These are phyloP conservation scores for Eutrema yunnanense DNA, from an alignment of 345 rosid genomes.

Conservation along the genomic window DNA sequence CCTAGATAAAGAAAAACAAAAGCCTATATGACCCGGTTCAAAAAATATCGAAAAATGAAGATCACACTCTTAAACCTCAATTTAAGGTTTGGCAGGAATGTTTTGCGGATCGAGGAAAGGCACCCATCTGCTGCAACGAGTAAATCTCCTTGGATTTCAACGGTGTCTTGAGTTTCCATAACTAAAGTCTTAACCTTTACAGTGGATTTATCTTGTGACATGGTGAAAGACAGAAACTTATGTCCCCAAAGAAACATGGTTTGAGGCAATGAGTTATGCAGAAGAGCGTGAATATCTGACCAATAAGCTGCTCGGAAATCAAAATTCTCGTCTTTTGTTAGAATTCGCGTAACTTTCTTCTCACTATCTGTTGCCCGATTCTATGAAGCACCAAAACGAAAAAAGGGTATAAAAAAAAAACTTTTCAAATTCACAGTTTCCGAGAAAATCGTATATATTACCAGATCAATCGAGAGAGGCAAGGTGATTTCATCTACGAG, in stretches of 20 bases:
- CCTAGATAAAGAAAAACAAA: constrained; percentile 21
- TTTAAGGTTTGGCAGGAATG: constrained; percentile 52
- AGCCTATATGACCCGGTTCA: not conserved
- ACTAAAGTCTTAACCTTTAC: constrained; percentile 49
- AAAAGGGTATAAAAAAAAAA: not conserved
- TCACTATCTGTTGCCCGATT: constrained; percentile 46
- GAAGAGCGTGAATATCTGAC: constrained; percentile 64
- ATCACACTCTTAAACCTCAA: constrained; percentile 44
- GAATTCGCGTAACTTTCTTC: constrained; percentile 27
- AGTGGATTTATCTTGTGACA: constrained; percentile 36
- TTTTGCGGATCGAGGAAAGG: constrained; percentile 55
- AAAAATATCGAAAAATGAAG: not conserved
- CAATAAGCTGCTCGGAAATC: constrained; percentile 77
- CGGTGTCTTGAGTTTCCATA: constrained; percentile 34
- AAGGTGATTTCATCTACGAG: constrained; percentile 43
- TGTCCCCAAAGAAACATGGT: constrained; percentile 63
- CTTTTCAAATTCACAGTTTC: not conserved
- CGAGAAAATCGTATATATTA: not conserved
- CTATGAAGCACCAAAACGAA: constrained; percentile 25
- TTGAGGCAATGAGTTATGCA: constrained; percentile 41
- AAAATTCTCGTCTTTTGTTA: constrained; percentile 63
- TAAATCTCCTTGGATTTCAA: constrained; percentile 54
- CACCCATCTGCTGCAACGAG: constrained; percentile 86
- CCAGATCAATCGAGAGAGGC: constrained; percentile 60
- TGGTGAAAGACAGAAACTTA: constrained; percentile 43